These are phyloP conservation scores for Amanita rubescens DNA, from an alignment of 768 basidiomycete genomes.

Conservation along the genomic window DNA sequence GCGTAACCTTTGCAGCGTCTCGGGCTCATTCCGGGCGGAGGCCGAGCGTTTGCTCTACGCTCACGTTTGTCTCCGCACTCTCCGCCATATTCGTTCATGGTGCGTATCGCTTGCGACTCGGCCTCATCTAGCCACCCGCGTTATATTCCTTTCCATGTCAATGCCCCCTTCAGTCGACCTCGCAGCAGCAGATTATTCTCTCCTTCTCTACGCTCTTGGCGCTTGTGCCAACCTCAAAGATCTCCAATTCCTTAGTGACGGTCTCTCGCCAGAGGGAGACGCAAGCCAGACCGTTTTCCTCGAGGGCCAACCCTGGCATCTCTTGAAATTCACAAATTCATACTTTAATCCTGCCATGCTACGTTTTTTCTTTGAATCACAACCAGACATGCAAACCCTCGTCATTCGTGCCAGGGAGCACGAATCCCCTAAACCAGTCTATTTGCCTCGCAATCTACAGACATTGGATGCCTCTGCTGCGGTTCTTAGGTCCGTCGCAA, in stretches of 20 bases:
- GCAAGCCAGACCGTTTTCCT: slow-evolving; percentile 15
- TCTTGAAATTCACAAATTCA: slow-evolving; percentile 17
- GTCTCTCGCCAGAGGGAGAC: slow-evolving; percentile 7
- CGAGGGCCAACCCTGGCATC: slow-evolving; percentile 15
- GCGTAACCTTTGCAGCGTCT: slow-evolving; percentile 14
- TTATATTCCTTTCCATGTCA: slow-evolving; percentile 10
- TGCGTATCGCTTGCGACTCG: slow-evolving; percentile 12
- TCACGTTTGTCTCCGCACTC: slow-evolving; percentile 8
- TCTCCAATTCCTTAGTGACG: slow-evolving; percentile 11
- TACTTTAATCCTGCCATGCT: slow-evolving; percentile 15
- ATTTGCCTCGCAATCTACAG: slow-evolving; percentile 9
- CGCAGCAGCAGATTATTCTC: slow-evolving; percentile 14
- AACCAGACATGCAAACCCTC: slow-evolving; percentile 10
- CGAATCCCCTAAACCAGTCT: slow-evolving; percentile 8
- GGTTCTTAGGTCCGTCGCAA: slow-evolving; percentile 12
- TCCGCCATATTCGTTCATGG: slow-evolving; percentile 15
- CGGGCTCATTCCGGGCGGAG: slow-evolving; percentile 17
- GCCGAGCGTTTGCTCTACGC: slow-evolving; percentile 19
- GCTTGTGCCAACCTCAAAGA: slow-evolving; percentile 13
- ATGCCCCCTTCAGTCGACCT: slow-evolving; percentile 16
- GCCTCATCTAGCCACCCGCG: slow-evolving; percentile 13
- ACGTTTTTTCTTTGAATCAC: slow-evolving; percentile 12
- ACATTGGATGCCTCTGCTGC: slow-evolving; percentile 14
- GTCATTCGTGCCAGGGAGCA: slow-evolving; percentile 1
- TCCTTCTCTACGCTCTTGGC: slow-evolving; percentile 12